Conservation (phyloP, 2,329 filamentous ascomycete species). For the Chalara sp. region DNA sequence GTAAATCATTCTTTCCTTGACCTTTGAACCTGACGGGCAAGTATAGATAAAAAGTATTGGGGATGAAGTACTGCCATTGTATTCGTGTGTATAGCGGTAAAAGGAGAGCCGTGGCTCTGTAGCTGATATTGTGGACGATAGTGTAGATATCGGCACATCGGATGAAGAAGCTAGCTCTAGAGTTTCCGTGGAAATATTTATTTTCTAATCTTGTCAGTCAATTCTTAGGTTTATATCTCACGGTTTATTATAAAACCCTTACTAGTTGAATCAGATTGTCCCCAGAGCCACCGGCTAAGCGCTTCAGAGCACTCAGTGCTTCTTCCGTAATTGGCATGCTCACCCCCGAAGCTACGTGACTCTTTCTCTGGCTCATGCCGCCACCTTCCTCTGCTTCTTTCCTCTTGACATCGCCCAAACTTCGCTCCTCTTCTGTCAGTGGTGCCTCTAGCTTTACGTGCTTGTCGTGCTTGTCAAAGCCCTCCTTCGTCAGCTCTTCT, state of each 20-base stretch:
- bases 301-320: constrained; percentile 57
- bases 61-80: constrained; percentile 43
- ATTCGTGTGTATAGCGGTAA: constrained; percentile 58
- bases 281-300: constrained; percentile 43
- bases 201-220: constrained; percentile 45
- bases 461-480: constrained; percentile 67
- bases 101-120: constrained; percentile 73
- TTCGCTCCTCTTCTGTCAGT: constrained; percentile 71
- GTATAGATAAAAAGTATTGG: constrained; percentile 78
- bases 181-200: constrained; percentile 63
- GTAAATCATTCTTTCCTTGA: constrained; percentile 83
- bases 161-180: constrained; percentile 55
- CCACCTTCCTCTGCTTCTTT: constrained; percentile 68
- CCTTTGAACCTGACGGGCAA: constrained; percentile 63
- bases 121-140: constrained; percentile 54
- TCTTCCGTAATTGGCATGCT: constrained; percentile 48
- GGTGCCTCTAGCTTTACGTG: constrained; percentile 61
- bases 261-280: constrained; percentile 59
- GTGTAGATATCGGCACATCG: constrained; percentile 48
- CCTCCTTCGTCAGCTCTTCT: constrained; percentile 60
- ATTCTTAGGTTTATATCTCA: no score
- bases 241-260: constrained; percentile 22
- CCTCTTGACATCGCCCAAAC: constrained; percentile 64
- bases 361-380: constrained; percentile 54
- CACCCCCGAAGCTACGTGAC: constrained; percentile 36